Evolutionary conservation across 805 yeast genomes (phyloP), one percentile per base, ranked within the genome.

Genomic region (Kazachstania psychrophila): DNA sequence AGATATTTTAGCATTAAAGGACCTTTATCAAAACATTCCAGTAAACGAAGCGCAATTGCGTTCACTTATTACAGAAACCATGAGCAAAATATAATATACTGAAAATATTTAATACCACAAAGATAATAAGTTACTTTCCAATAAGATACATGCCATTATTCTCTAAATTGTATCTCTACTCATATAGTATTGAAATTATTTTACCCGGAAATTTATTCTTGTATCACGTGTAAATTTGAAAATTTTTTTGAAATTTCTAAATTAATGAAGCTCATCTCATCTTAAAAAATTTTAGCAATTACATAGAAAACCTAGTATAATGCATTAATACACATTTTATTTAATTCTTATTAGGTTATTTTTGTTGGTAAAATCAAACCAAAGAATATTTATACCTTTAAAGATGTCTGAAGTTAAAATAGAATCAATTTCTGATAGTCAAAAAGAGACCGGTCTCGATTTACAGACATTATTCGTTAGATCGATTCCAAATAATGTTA

Each of bases 401-500:
- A 22, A 13, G 17, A 34, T 34, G 38, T 34, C 43, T 27, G 36
- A 37, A 31, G 18, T 7, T 28, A 23, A 14, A 4, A 11, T 10
- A n/a, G 35, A 17, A 13, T 8, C 20, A 6, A 22, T 14, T 10
- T 13, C 19, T 13, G 14, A 7, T 11, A 10, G 25, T 23, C 17
- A 5, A 5, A 11, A 4, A 5, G 58, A 52, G 10, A 54, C 54
- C 28, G 57, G 53, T 16, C 37, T 66, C 10, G 72, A 68, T 44
- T 50, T 49, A 44, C 62, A 65, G 52, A 82, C 94, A 16, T 66
- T 92, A 25, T 92, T 92, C 58, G 94, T 92, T 29, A 74, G 97
- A 46, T 72, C 88, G 4, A 68, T 89, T 24, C 97, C 97, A 2
- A 66, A 68, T 41, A 78, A 74, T 28, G 94, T 87, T 6, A 81